Evolutionary conservation across 371 early-diverging fungal genomes (phyloP), one percentile per base, ranked within the genome.

Genomic region (Rhizomucor miehei): DNA sequence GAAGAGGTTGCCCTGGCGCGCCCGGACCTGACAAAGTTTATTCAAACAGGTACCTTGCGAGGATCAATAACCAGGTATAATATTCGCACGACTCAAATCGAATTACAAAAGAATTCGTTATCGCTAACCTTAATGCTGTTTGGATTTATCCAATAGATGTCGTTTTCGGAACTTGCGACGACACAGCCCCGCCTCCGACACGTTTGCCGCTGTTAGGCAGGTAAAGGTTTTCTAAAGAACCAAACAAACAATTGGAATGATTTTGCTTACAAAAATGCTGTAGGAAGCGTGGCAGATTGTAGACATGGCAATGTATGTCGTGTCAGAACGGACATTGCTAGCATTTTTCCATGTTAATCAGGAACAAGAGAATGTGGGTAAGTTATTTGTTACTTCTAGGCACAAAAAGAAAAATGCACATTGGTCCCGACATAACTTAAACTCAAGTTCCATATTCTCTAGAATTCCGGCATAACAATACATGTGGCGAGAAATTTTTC

Each of bases 51-150:
- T 40, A 60, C 67, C 16, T 54, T 77, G 13, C 64, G 65, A 20
- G 81, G 81, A 34, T 80, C 81, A 38, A 71, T 84, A 36, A 84
- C 84, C 51, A 75, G 80, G 84, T 81, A 59, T 19, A 6, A 19
- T 41, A 19, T 41, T 19, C 41, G 41, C 19, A 19, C 41, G 16
- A 41, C 3, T 41, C 14, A 41, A 14, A 19, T 3, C 4, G 41
- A 14, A 38, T 38, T 14, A 16, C 41, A 6, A 14, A 16, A 10
- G 14, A 10, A 41, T 11, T 41, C 41, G 14, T 41, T 41, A 19
- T 41, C 41, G 41, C 14, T 41, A 41, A 41, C 41, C 12, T 41
- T 41, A 41, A 41, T 19, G 41, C 14, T 41, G 14, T 41, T 19
- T 41, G 14, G 41, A 16, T 41, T 41, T 41, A 41, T 41, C 19